phyloP scores from a whole-genome alignment of 2,329 filamentous ascomycete genomes.

The Conoideocrella luteorostrata region DNA sequence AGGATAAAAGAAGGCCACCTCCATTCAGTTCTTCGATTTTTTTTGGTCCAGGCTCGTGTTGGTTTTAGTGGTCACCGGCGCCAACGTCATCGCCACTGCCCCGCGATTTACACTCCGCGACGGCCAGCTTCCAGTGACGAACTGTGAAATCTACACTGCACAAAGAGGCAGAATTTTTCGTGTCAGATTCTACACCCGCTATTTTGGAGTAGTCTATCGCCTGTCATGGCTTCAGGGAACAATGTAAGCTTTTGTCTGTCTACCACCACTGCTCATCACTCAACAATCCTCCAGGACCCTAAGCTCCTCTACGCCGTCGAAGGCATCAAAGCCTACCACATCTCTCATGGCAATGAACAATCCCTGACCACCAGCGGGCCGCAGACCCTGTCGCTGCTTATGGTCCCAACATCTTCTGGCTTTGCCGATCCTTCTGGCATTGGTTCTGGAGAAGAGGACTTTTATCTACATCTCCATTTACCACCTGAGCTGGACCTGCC shows the following conservation, averaged over 20 bases:
- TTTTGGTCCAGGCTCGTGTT: not conserved
- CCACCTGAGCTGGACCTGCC: conserved; percentile 92
- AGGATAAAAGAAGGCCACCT: not conserved
- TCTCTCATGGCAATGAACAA: conserved; percentile 79
- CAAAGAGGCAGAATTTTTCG: too few species aligned
- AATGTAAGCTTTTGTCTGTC: conserved; percentile 19
- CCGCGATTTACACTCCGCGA: conserved; percentile 3
- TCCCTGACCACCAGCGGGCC: conserved; percentile 77
- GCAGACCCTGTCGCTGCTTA: conserved; percentile 86
- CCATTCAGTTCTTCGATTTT: too few species aligned
- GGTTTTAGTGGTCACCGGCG: not conserved
- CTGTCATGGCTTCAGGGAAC: conserved; percentile 24
- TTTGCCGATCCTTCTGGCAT: conserved; percentile 51
- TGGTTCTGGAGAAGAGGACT: conserved; percentile 70
- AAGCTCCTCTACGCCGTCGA: conserved; percentile 66
- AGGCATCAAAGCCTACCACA: conserved; percentile 85
- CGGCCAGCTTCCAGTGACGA: conserved; percentile 14
- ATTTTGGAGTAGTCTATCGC: too few species aligned
- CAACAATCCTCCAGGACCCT: conserved; percentile 38
- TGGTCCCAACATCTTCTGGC: conserved; percentile 85
- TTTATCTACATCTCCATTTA: conserved; percentile 92
- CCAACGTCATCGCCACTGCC: conserved; percentile 3
- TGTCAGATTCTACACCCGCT: too few species aligned
- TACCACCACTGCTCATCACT: not conserved
- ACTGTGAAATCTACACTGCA: too few species aligned